A percentile compares a stretch with the other conserved stretches of the same genome.
phyloP scores from a whole-genome alignment of 805 yeast genomes.

The Teunomyces pallodes region DNA sequence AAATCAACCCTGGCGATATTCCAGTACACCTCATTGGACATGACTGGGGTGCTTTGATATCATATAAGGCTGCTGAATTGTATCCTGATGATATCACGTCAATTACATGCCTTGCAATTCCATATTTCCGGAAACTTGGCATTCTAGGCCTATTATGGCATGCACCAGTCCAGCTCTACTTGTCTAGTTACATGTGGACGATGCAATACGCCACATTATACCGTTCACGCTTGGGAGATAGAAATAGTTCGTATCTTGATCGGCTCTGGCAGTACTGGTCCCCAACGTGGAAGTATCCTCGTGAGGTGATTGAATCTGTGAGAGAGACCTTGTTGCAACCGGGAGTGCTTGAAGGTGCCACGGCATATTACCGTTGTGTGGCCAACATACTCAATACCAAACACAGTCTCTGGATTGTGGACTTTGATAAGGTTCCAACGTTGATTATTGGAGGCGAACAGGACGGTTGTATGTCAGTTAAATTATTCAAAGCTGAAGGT shows the following conservation, averaged over 20 bases:
- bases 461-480: conserved; percentile 39
- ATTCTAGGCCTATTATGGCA: conserved; percentile 27
- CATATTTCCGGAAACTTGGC: conserved; percentile 28
- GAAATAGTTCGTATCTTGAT: conserved; percentile 24
- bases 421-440: conserved; percentile 36
- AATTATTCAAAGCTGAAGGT: conserved; percentile 25
- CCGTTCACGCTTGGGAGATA: conserved; percentile 16
- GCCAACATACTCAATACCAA: conserved; percentile 13
- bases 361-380: conserved; percentile 38
- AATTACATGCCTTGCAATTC: conserved; percentile 38
- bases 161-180: conserved; percentile 34
- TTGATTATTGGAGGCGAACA: conserved; percentile 33
- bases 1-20: conserved; percentile 13
- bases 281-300: conserved; percentile 33
- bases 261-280: conserved; percentile 38
- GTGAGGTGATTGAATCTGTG: conserved; percentile 25
- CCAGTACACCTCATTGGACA: conserved; percentile 42
- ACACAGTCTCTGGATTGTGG: conserved; percentile 21
- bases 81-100: conserved; percentile 35
- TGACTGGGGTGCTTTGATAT: conserved; percentile 44
- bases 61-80: conserved; percentile 31
- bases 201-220: conserved; percentile 33
- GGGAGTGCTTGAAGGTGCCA: conserved; percentile 30
- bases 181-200: conserved; percentile 34
- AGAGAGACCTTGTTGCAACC: conserved; percentile 24